phyloP scores from a whole-genome alignment of 2,329 filamentous ascomycete genomes.

The Pseudopyrenochaeta lycopersici region DNA sequence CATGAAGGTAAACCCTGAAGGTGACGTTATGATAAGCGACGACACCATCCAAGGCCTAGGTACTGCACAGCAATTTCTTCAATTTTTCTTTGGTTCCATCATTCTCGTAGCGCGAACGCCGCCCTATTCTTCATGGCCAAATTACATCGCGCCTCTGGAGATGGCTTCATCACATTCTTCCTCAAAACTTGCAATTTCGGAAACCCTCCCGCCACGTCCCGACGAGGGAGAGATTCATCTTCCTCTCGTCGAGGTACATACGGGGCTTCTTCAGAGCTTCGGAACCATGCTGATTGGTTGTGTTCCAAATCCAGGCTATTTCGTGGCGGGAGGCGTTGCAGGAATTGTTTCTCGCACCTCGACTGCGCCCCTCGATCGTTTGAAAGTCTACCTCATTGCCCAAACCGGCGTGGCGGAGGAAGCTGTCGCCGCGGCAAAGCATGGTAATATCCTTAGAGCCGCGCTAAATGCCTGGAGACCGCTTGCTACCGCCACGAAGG shows the following conservation, averaged over 20 bases:
- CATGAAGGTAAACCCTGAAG: conserved; percentile 89
- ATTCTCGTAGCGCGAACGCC: conserved; percentile 69
- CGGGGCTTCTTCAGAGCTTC: conserved; percentile 43
- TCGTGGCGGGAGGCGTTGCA: conserved; percentile 91
- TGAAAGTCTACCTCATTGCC: conserved; percentile 97
- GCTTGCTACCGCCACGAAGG: conserved; percentile 75
- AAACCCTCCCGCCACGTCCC: conserved; percentile 49
- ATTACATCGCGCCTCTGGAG: conserved; percentile 36
- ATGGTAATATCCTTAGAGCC: conserved; percentile 72
- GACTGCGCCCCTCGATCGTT: conserved; percentile 92
- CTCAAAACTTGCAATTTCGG: conserved; percentile 32
- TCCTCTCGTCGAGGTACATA: conserved; percentile 39
- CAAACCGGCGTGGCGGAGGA: conserved; percentile 74
- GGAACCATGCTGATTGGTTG: conserved; percentile 63
- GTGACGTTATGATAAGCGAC: conserved; percentile 91
- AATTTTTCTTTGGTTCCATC: conserved; percentile 79
- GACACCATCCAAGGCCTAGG: conserved; percentile 93
- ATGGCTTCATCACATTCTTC: conserved; percentile 34
- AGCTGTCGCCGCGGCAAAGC: conserved; percentile 72
- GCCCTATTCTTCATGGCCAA: conserved; percentile 40
- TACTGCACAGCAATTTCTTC: conserved; percentile 76
- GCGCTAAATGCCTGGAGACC: conserved; percentile 73
- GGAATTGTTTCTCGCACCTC: conserved; percentile 94
- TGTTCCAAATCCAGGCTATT: conserved; percentile 93
- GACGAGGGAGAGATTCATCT: conserved; percentile 34